Evolutionary conservation across 345 rosid species (phyloP), one percentile per base, ranked within the genome.

Genomic region (Boechera divaricarpa): DNA sequence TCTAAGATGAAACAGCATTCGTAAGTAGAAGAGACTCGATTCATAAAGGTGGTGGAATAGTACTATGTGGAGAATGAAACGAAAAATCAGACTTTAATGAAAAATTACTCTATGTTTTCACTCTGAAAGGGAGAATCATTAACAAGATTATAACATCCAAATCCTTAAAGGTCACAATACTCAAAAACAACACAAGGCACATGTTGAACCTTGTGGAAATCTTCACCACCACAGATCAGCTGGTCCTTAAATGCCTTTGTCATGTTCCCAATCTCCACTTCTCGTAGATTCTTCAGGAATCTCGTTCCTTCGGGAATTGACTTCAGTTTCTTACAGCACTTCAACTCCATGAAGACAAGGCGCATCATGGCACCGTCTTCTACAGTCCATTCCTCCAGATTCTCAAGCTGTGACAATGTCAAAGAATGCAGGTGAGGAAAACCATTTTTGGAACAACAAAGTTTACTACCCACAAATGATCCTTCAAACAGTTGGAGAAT

Each of bases 201-300:
- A 63, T 80, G 86, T 64, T 82, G 74, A 41, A 86, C 68, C 72
- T 80, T 83, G 80, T 73, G 73, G 75, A 80, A 80, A 67, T 82
- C 85, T 48, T 83, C 85, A 76, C 85, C 87, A 71, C 83, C 82
- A 41, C 68, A 56, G 47, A 68, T 79, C 12, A 86, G 62, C 56
- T 79, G 75, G 1, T 55, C 79, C 76, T 76, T 86, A 36, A 83
- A 86, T 61, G 74, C 77, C 35, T 77, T 82, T 16, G 80, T 78
- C 89, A 83, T 86, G 56, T 82, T 79, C 15, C 78, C 72, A 42
- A 80, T 81, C 67, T 81, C 81, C 41, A 85, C 47, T 75, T 86
- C 83, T 42, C 65, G 61, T 31, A 81, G 80, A 16, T 33, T 60
- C 7, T 60, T 72, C 32, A 79, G 12, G 61, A 72, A 67, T 57